These are phyloP conservation scores for Pichiaceae sp. DNA, from an alignment of 1,139 yeast genomes.

Conservation along the genomic window DNA sequence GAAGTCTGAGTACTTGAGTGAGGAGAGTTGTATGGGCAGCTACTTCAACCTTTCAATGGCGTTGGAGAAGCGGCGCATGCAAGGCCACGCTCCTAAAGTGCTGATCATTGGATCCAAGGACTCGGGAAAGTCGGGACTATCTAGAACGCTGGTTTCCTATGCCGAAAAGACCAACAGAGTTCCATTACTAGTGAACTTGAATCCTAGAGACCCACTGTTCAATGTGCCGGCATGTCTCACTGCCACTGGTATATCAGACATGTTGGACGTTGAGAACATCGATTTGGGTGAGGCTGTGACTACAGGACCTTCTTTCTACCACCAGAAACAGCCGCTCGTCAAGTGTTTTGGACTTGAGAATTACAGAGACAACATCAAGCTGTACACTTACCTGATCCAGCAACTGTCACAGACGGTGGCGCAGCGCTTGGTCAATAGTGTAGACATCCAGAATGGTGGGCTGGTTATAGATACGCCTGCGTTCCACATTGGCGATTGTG, in stretches of 20 bases:
- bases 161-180: conserved; percentile 62
- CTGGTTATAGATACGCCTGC: conserved; percentile 79
- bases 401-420: conserved; percentile 52
- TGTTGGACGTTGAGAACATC: conserved; percentile 55
- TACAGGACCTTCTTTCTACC: conserved; percentile 77
- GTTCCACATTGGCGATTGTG: conserved; percentile 38
- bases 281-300: conserved; percentile 78
- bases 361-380: conserved; percentile 48
- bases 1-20: conserved; percentile 53
- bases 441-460: conserved; percentile 46
- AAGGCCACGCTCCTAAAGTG: conserved; percentile 41
- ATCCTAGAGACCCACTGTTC: conserved; percentile 74
- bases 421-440: conserved; percentile 53
- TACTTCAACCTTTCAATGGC: conserved; percentile 70
- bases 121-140: conserved; percentile 72
- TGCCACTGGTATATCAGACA: conserved; percentile 76
- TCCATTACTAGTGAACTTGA: conserved; percentile 68
- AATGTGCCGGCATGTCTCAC: conserved; percentile 79
- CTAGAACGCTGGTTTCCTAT: conserved; percentile 65
- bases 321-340: conserved; percentile 82
- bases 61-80: conserved; percentile 39
- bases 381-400: conserved; percentile 48
- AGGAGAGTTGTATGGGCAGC: conserved; percentile 59
- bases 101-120: conserved; percentile 65
- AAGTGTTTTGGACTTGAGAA: conserved; percentile 69